A percentile compares a stretch with the other conserved stretches of the same genome.
Conservation (phyloP, 495 filamentous ascomycete species). For the Talaromyces proteolyticus region DNA sequence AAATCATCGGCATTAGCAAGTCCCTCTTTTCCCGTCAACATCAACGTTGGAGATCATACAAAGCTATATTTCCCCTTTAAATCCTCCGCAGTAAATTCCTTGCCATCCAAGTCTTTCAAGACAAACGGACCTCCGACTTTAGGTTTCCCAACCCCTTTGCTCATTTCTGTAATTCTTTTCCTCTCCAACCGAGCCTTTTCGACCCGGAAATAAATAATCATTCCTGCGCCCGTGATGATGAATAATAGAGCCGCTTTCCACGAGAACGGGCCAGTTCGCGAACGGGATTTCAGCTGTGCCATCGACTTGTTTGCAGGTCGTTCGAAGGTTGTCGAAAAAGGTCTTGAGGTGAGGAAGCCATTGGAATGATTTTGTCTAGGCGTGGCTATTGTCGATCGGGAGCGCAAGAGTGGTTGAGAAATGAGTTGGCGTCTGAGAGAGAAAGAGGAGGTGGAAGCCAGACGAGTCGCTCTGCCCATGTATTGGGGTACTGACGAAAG, state of each 20-base stretch:
- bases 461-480: conserved; percentile 18
- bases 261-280: conserved; percentile 66
- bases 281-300: conserved; percentile 35
- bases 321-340: conserved; percentile 28
- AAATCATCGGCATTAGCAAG: not conserved
- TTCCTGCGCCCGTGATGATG: conserved; percentile 64
- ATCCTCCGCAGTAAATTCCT: conserved; percentile 65
- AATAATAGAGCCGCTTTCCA: conserved; percentile 86
- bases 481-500: conserved; percentile 22
- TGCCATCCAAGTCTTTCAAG: conserved; percentile 75
- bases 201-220: conserved; percentile 82
- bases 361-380: conserved; percentile 4
- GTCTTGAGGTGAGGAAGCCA: not conserved
- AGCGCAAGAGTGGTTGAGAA: conserved; percentile 14
- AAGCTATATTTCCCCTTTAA: conserved; percentile 83
- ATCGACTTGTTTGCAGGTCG: conserved; percentile 25
- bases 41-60: conserved; percentile 32
- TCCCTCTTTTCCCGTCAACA: not conserved
- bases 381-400: conserved; percentile 16
- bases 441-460: too few species aligned
- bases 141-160: conserved; percentile 86
- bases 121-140: conserved; percentile 88
- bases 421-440: conserved; percentile 6
- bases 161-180: conserved; percentile 78
- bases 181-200: conserved; percentile 88